Evolutionary conservation across 106 monocot species (phyloP), one percentile per base, ranked within the genome.

Genomic region (Dendrobium huoshanense): DNA sequence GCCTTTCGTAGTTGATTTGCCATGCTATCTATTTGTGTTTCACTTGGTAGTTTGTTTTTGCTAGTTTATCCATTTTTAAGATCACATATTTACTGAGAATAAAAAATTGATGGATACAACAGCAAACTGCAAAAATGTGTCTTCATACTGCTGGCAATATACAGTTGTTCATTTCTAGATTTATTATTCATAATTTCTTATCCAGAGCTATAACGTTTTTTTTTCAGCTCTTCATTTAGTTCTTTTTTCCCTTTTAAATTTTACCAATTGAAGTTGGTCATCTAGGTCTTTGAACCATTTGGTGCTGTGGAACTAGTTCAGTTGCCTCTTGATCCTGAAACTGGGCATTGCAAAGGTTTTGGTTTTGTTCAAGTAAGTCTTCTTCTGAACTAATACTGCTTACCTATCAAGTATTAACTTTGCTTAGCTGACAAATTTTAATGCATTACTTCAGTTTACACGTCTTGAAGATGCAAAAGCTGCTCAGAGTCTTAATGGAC

Each of bases 241-340:
- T 33, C 10, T 70, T 70, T 15, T 70, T 13, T 70, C 16, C 37
- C 15, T 10, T 70, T 37, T 13, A 70, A 37, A 11, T 37, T 29
- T 31, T 37, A 37, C 70, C 37, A 33, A 70, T 70, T 33, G 33
- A 70, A 70, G 15, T n/a, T 70, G 16, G 15, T 70, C 20, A 4
- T 70, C 37, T 70, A 92, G 92, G 81, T 89, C n/a, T 92, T 92
- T 86, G 92, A 92, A 65, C 83, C 92, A 22, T 92, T 92, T 86
- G 89, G 92, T 65, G 70, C 86, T 24, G 89, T 92, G 47, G 92
- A 92, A 78, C 87, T 92, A 40, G 89, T 92, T 74, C 92, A 92
- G 49, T 58, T 92, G 37, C 92, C 89, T 40, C 54, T 92, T 18
- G 92, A 92, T 72, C 80, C 80, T 65, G 92, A 89, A 47, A 92